These are phyloP conservation scores for Aethionema arabicum DNA, from an alignment of 345 rosid genomes.

Conservation along the genomic window DNA sequence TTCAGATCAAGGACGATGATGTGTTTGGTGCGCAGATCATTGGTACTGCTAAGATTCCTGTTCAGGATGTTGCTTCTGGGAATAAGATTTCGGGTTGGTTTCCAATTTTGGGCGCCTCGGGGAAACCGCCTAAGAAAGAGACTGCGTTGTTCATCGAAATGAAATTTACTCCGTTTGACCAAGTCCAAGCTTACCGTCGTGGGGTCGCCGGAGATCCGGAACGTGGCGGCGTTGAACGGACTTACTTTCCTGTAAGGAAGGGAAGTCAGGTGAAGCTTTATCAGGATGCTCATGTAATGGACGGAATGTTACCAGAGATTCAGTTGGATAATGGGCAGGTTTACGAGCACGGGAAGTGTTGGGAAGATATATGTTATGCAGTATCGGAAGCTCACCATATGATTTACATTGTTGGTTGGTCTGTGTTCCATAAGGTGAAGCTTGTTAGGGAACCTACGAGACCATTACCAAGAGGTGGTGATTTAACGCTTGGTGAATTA, in stretches of 20 bases:
- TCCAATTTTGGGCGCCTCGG: slow-evolving; percentile 42
- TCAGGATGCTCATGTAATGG: slow-evolving; percentile 83
- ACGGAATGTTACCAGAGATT: slow-evolving; percentile 46
- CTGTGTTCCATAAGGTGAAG: slow-evolving; percentile 76
- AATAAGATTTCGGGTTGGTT: slow-evolving; percentile 54
- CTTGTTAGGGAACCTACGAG: slow-evolving; percentile 72
- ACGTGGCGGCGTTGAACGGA: slow-evolving; percentile 52
- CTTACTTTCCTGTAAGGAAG: slow-evolving; percentile 83
- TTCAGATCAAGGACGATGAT: slow-evolving; percentile 83
- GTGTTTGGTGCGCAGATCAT: slow-evolving; percentile 74
- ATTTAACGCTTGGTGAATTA: slow-evolving; percentile 82
- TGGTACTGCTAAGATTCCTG: slow-evolving; percentile 59
- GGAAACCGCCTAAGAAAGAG: slow-evolving; percentile 54
- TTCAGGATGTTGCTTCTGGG: slow-evolving; percentile 41
- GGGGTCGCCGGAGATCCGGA: slow-evolving; percentile 73
- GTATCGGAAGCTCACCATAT: slow-evolving; percentile 93
- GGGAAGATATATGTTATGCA: slow-evolving; percentile 95
- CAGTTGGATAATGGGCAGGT: slow-evolving; percentile 47
- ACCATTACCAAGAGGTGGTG: slow-evolving; percentile 65
- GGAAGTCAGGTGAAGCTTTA: slow-evolving; percentile 67
- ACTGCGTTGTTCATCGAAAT: slow-evolving; percentile 53
- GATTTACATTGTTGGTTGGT: slow-evolving; percentile 91
- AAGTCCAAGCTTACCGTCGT: slow-evolving; percentile 44
- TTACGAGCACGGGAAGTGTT: slow-evolving; percentile 57
- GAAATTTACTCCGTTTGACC: slow-evolving; percentile 66